phyloP scores from a whole-genome alignment of 208 protist genomes.

The Trypanosoma cruzi region DNA sequence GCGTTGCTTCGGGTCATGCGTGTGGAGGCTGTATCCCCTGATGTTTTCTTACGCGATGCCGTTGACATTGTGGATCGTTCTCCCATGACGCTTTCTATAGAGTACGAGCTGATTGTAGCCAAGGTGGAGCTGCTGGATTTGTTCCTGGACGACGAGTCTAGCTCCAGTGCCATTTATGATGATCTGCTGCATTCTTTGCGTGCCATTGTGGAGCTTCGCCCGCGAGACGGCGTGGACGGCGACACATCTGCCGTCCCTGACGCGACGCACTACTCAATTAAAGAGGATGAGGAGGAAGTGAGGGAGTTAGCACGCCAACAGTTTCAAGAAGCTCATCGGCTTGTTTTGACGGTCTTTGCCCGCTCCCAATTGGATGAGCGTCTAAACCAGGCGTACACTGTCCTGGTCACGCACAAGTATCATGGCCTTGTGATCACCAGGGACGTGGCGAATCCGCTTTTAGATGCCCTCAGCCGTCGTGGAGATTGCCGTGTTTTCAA shows the following conservation, averaged over 20 bases:
- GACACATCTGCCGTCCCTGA: not conserved
- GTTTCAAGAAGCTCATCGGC: conserved; percentile 28
- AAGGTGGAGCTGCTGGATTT: conserved; percentile 73
- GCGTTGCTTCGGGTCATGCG: conserved; percentile 69
- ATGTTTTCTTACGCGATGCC: conserved; percentile 64
- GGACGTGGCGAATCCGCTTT: conserved; percentile 59
- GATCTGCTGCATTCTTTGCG: conserved; percentile 79
- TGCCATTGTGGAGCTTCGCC: conserved; percentile 77
- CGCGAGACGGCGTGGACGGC: conserved; percentile 28
- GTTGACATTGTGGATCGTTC: conserved; percentile 72
- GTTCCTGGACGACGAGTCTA: conserved; percentile 58
- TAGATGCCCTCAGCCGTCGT: conserved; percentile 58
- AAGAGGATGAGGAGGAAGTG: conserved; percentile 2
- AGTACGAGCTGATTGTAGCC: conserved; percentile 69
- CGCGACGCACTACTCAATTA: not conserved
- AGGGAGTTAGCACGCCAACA: conserved; percentile 6
- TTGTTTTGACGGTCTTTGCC: conserved; percentile 40
- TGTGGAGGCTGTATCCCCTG: conserved; percentile 46
- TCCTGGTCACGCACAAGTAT: conserved; percentile 89
- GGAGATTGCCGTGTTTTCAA: conserved; percentile 89
- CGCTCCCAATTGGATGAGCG: conserved; percentile 57
- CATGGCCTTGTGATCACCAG: conserved; percentile 75
- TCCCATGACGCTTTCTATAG: conserved; percentile 58
- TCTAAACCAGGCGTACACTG: conserved; percentile 78
- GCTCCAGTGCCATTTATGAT: conserved; percentile 58